Evolutionary conservation across 345 rosid genomes (phyloP), one percentile per base, ranked within the genome.

Genomic region (Raphanus sativus): DNA sequence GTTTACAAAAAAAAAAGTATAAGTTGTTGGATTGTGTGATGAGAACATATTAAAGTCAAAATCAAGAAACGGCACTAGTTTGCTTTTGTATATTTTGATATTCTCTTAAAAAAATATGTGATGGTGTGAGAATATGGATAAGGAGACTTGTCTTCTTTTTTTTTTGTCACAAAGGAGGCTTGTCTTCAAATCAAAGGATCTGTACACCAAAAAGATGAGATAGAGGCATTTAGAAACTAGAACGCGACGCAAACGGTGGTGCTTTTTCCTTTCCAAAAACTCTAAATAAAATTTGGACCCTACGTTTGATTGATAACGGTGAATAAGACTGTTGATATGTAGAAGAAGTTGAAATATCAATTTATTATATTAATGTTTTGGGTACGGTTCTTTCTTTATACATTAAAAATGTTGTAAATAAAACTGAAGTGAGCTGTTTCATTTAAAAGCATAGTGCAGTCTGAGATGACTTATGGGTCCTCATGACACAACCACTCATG

Each of bases 341-440:
- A 7, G 40, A 50, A 62, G 48, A 69, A 36, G 10, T 26, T 11
- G n/a, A 62, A 70, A 36, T 29, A 54, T 63, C 13, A 54, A 62
- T 36, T 12, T 2, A n/a, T 25, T 0, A 34, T 36, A 38, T 8
- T 55, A 8, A 13, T 28, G 28, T 64, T 40, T 5, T 56, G 48
- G 78, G 61, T 77, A 71, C 38, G 62, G 55, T 17, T 56, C 67
- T 40, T 56, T 71, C 38, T 28, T 21, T 48, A 38, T 69, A 34
- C 61, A 70, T 77, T 62, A 11, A 70, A 77, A 36, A 2, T 40
- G 52, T 38, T 42, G 75, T 71, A 12, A 61, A 54, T 12, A 28
- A 52, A 55, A 70, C 26, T 52, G 65, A n/a, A 16, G 24, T 65
- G 62, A 65, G 71, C 62, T 77, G 71, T 77, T 76, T 71, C 72